Conservation (phyloP, 2,329 filamentous ascomycete species). For the Calonectria crousiana region DNA sequence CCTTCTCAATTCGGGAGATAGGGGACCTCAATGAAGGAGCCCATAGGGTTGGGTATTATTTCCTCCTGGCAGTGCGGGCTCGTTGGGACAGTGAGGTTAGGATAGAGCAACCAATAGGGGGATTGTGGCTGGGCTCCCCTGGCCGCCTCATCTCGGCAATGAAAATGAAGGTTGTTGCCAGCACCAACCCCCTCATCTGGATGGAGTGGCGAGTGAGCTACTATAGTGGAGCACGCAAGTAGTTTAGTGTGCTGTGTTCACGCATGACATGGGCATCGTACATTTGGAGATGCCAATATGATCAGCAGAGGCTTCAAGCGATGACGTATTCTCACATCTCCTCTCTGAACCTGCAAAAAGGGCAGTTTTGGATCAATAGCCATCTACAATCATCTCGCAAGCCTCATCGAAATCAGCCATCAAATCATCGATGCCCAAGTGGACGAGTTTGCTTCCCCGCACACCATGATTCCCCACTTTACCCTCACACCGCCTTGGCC, state of each 20-base stretch:
- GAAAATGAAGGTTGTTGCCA: not conserved
- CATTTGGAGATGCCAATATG: not conserved
- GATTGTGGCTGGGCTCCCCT: not conserved
- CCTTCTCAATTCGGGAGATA: no score
- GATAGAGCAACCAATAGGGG: not conserved
- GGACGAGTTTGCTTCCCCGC: not conserved
- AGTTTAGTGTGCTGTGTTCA: not conserved
- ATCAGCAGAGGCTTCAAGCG: not conserved
- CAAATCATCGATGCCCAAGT: constrained; percentile 1
- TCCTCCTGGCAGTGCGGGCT: not conserved
- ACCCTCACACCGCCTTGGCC: not conserved
- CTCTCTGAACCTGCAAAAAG: not conserved
- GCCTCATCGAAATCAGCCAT: not conserved
- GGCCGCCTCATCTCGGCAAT: not conserved
- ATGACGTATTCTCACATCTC: not conserved
- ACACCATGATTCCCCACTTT: not conserved
- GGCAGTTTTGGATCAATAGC: not conserved
- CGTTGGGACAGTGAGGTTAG: not conserved
- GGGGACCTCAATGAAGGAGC: no score
- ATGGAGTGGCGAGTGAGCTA: not conserved
- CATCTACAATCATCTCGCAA: not conserved
- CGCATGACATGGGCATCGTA: not conserved
- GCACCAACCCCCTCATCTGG: not conserved
- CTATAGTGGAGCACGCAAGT: not conserved
- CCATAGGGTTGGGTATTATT: not conserved